A percentile compares a stretch with the other conserved stretches of the same genome.
Evolutionary conservation across 352 stramenopile species (phyloP).

Genomic region (Phytopythium delawarense): DNA sequence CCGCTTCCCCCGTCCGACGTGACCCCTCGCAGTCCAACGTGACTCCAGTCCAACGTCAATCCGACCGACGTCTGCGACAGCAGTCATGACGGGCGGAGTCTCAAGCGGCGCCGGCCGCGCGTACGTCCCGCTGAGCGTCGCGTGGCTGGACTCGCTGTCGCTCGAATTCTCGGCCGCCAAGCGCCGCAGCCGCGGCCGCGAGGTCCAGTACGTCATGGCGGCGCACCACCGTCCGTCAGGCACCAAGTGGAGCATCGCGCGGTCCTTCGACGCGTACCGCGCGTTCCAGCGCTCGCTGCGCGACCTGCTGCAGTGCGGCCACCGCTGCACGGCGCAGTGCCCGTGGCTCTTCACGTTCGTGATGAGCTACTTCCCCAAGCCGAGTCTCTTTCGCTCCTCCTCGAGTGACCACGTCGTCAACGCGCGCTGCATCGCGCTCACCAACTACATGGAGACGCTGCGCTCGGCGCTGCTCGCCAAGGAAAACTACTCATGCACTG

Average conservation of each 20-base stretch:
- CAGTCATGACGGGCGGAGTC: background rate
- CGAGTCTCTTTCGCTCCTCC: conserved; percentile 15
- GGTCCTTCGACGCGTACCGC: conserved; percentile 23
- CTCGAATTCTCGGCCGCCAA: conserved; percentile 15
- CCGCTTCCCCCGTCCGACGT: background rate
- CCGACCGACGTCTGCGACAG: background rate
- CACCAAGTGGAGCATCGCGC: conserved; percentile 16
- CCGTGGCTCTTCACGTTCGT: conserved; percentile 28
- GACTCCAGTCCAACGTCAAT: background rate
- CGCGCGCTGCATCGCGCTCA: conserved; percentile 21
- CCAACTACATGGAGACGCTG: conserved; percentile 26
- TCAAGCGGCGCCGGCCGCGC: conserved; percentile 3
- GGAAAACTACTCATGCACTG: conserved; percentile 22
- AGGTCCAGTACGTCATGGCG: conserved; percentile 18
- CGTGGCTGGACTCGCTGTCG: conserved; percentile 21
- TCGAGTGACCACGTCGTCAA: conserved; percentile 18
- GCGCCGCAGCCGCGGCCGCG: conserved; percentile 9
- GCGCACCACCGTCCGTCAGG: conserved; percentile 18
- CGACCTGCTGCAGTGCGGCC: conserved; percentile 12
- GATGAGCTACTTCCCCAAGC: conserved; percentile 30
- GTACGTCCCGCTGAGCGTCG: conserved; percentile 17
- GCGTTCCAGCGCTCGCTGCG: conserved; percentile 14
- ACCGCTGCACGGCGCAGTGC: conserved; percentile 18
- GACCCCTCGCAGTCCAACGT: background rate
- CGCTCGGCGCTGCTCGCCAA: conserved; percentile 20